phyloP scores from a whole-genome alignment of 805 yeast genomes.

The Yarrowia porcina region DNA sequence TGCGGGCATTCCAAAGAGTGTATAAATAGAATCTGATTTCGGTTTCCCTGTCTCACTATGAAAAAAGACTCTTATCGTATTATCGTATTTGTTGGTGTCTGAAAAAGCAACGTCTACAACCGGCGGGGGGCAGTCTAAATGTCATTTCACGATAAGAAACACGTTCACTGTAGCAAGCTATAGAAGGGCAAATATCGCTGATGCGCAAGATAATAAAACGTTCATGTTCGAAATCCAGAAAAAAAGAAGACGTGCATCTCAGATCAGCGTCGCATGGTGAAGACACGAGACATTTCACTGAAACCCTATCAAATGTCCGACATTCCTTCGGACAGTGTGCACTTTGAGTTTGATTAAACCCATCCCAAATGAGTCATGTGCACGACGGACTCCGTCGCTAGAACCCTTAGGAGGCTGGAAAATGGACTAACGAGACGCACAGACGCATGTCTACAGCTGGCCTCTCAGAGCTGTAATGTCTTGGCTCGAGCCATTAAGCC shows the following conservation, averaged over 20 bases:
- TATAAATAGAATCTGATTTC: background rate
- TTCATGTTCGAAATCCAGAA: background rate
- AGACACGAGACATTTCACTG: background rate
- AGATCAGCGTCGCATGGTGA: background rate
- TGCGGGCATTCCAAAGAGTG: background rate
- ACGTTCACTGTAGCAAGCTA: background rate
- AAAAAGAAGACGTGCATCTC: background rate
- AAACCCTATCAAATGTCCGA: background rate
- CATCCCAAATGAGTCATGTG: background rate
- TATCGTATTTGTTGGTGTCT: too few relatives aligned
- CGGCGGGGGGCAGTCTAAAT: background rate
- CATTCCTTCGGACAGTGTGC: background rate
- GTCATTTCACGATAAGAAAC: background rate
- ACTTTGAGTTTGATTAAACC: background rate
- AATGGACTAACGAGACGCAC: background rate
- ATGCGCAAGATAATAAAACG: background rate
- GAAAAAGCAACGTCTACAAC: too few relatives aligned
- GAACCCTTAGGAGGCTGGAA: background rate
- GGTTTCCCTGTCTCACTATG: background rate
- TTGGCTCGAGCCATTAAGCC: background rate
- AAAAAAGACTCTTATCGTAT: background rate
- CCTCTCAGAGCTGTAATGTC: background rate
- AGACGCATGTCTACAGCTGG: background rate
- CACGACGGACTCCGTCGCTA: background rate
- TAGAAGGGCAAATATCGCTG: background rate